Base-by-base conservation (phyloP, 2,329 filamentous ascomycete genomes). In the Sporothrix pallida region DNA sequence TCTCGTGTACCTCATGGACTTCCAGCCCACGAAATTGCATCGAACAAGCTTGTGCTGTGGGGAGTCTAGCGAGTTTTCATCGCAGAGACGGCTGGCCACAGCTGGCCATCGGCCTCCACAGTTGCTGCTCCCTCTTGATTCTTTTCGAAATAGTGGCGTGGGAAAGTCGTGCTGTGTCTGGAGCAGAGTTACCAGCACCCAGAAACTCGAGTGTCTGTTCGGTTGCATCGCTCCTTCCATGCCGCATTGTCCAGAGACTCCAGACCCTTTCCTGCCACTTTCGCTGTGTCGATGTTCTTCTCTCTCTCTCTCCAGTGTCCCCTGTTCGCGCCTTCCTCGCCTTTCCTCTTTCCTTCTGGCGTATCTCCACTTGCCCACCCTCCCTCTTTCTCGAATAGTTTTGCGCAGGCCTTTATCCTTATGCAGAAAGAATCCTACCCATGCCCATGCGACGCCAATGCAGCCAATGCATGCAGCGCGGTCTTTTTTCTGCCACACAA, bases 51-150 rank as follows among this genome's bases (percentile, higher is more conserved):
- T 65, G 58, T 72, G 23, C 37, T 62, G 26, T n/a, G 44, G 20
- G 13, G 70, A 37, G 44, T 50, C 26, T 65, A 72, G 70, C 26
- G 26, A 65, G 52, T 23, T 46, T 58, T 58, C 5, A 3, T 26
- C 20, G 20, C 31, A 5, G 31, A 31, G 31, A 31, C 31, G 7
- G 50, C 50, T 52, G 9, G 50, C 48, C 46, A 9, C 23, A 52
- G 50, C 15, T 31, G 65, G 5, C 70, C 56, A 9, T 58, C 10
- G 37, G 20, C 58, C 70, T 71, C 70, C 70, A 63, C 58, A 37
- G 44, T 23, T 20, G 13, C 20, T 58, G 54, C 44, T 58, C 37
- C 68, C 26, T 26, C 20, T 46, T 31, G 37, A 4, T 60, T 46
- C 7, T 58, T 44, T 44, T 56, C n/a, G 50, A 37, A 54, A 37